phyloP scores from a whole-genome alignment of 2,329 filamentous ascomycete species.

The Elsinoe ampelina region DNA sequence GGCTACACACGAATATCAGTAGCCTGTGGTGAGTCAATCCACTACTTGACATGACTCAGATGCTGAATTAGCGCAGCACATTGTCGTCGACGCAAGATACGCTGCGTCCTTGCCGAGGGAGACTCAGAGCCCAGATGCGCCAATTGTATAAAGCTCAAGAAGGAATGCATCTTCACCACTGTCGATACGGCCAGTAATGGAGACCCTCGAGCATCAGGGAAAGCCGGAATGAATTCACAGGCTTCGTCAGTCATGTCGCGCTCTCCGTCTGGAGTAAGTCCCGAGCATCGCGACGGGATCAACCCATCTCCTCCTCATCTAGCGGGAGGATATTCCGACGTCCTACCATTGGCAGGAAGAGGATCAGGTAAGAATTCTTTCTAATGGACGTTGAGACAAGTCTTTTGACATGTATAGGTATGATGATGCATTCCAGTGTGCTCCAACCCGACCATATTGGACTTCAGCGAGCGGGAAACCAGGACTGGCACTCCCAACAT shows the following conservation, averaged over 20 bases:
- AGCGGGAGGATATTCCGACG: neutral
- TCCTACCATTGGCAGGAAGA: neutral
- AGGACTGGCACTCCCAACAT: slow-evolving; percentile 11
- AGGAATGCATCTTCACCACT: slow-evolving; percentile 85
- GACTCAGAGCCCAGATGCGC: slow-evolving; percentile 70
- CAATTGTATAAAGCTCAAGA: slow-evolving; percentile 89
- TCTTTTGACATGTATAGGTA: neutral
- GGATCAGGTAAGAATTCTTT: neutral
- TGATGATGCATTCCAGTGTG: neutral
- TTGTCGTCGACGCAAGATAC: slow-evolving; percentile 85
- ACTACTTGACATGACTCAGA: neutral
- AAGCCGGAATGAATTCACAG: slow-evolving; percentile 14
- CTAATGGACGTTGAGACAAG: neutral
- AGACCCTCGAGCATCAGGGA: slow-evolving; percentile 39
- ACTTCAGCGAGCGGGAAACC: neutral
- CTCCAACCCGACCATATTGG: neutral
- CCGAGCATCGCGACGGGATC: neutral
- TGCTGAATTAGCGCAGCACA: slow-evolving; percentile 46
- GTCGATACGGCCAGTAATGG: slow-evolving; percentile 62
- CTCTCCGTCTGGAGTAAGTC: slow-evolving; percentile 15
- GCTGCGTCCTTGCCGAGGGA: slow-evolving; percentile 68
- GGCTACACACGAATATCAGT: slow-evolving; percentile 93
- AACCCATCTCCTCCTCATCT: neutral
- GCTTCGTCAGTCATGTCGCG: slow-evolving; percentile 16
- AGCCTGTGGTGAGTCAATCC: slow-evolving; percentile 70